A percentile compares a stretch with the other conserved stretches of the same genome.
These are phyloP conservation scores for Torulaspora globosa DNA, from an alignment of 1,139 yeast genomes.

Conservation along the genomic window DNA sequence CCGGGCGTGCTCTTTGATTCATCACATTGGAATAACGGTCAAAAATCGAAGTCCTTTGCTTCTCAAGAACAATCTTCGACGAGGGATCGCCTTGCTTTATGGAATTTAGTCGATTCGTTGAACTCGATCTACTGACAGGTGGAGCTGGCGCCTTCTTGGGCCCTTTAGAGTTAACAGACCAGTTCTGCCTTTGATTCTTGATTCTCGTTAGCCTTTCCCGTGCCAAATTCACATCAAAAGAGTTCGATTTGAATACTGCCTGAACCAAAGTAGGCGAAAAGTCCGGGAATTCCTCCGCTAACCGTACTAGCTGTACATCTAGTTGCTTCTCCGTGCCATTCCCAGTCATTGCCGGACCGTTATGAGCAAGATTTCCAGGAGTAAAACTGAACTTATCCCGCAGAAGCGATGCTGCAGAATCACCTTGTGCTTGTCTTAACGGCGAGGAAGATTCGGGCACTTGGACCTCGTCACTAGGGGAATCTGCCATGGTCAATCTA, in stretches of 20 bases:
- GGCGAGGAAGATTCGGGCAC: constrained; percentile 43
- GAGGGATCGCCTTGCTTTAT: constrained; percentile 31
- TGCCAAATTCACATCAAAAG: constrained; percentile 53
- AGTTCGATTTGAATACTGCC: constrained; percentile 58
- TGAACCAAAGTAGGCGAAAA: constrained; percentile 51
- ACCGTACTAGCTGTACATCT: constrained; percentile 18
- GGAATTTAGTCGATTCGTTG: constrained; percentile 16
- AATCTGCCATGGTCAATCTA: constrained; percentile 9
- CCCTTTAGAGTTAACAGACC: constrained; percentile 25
- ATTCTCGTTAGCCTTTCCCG: constrained; percentile 45
- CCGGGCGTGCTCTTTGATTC: constrained; percentile 21
- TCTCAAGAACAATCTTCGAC: constrained; percentile 56
- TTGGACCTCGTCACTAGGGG: constrained; percentile 36
- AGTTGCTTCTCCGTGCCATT: constrained; percentile 10
- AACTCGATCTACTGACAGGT: neutral
- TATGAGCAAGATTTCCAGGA: constrained; percentile 17
- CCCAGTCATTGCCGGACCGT: constrained; percentile 4
- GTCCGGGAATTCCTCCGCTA: constrained; percentile 42
- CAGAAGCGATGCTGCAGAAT: constrained; percentile 17
- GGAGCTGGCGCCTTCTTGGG: constrained; percentile 1
- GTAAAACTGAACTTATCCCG: constrained; percentile 31
- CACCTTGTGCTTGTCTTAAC: constrained; percentile 18
- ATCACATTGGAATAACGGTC: constrained; percentile 36
- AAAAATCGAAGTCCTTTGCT: constrained; percentile 51
- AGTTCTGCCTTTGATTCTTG: constrained; percentile 30